Evolutionary conservation across 2,329 filamentous ascomycete genomes (phyloP), one percentile per base, ranked within the genome.

Genomic region (Leptographium wingfieldii): DNA sequence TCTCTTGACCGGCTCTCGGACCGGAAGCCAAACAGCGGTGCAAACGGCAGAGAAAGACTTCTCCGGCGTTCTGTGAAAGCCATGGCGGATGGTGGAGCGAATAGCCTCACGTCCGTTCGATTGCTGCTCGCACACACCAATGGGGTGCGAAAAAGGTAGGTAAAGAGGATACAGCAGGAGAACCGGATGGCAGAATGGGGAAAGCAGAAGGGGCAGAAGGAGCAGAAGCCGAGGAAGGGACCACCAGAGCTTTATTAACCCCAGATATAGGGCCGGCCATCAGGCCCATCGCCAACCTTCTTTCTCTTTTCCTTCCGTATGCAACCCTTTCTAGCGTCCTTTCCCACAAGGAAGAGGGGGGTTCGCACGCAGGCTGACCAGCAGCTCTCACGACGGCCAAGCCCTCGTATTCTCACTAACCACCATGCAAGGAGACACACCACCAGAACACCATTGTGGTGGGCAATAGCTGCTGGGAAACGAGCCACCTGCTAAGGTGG

Each of bases 21-120:
- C 10, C 59, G 59, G 31, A 59, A 60, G 54, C 62, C 56, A 25
- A 65, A 62, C 14, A 65, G 59, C 4, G 54, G 43, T 12, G 19
- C 25, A 16, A 60, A 56, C 2, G 54, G 11, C 52, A 59, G 53
- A 2, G 64, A 65, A n/a, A 65, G 55, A 55, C 64, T 65, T 55
- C 60, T 61, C 43, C 64, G 58, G 35, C 64, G 64, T 38, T 64
- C 58, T 10, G 62, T 59, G 27, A 58, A 58, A 25, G 61, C 60
- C 63, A 65, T 65, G 33, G 31, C n/a, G 27, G 3, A 31, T n/a
- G 33, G 4, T 22, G 16, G 7, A 35, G 53, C n/a, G 10, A 4
- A n/a, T 46, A 19, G 16, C 40, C 16, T 43, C 16, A 6, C 16
- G 14, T 43, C 12, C 1, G 29, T 31, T 31, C 29, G 29, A 31